Evolutionary conservation across 106 monocot species (phyloP).

Genomic region (Dioscorea alata): DNA sequence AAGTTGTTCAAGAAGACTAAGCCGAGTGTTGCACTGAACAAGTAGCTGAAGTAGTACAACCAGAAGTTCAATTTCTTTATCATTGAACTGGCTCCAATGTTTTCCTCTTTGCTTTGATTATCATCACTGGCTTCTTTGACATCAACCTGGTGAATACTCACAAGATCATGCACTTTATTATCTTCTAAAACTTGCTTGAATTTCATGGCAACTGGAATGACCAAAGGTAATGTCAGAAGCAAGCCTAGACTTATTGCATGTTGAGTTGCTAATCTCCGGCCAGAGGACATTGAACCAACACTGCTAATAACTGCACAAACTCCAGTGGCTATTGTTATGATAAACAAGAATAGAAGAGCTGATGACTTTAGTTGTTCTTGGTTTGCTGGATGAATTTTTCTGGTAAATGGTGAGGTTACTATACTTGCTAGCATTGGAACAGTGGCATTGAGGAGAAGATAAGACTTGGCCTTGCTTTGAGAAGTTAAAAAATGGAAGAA

Average conservation of each 20-base stretch:
- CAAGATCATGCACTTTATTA: constrained; percentile 26
- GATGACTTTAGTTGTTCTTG: neutral
- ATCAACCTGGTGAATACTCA: constrained; percentile 19
- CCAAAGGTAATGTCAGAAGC: constrained; percentile 23
- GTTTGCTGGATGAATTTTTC: neutral
- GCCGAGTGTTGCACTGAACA: constrained; percentile 66
- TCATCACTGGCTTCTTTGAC: neutral
- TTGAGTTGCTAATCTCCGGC: constrained; percentile 15
- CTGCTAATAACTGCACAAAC: constrained; percentile 45
- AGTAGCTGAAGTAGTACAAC: constrained; percentile 68
- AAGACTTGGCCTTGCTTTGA: constrained; percentile 22
- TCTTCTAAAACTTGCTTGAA: constrained; percentile 17
- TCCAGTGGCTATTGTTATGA: constrained; percentile 46
- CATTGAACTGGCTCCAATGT: constrained; percentile 30
- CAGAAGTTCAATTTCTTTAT: constrained; percentile 60
- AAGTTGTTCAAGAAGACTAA: constrained; percentile 82
- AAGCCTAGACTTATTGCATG: constrained; percentile 36
- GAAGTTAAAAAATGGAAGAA: constrained; percentile 11
- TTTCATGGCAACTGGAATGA: constrained; percentile 25
- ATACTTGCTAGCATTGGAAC: constrained; percentile 35
- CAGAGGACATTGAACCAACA: constrained; percentile 22
- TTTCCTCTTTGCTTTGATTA: neutral
- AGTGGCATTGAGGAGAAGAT: constrained; percentile 61
- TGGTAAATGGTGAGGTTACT: constrained; percentile 26
- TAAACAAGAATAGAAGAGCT: constrained; percentile 34